phyloP scores from a whole-genome alignment of 495 filamentous ascomycete species.

The Penicillium lividum region DNA sequence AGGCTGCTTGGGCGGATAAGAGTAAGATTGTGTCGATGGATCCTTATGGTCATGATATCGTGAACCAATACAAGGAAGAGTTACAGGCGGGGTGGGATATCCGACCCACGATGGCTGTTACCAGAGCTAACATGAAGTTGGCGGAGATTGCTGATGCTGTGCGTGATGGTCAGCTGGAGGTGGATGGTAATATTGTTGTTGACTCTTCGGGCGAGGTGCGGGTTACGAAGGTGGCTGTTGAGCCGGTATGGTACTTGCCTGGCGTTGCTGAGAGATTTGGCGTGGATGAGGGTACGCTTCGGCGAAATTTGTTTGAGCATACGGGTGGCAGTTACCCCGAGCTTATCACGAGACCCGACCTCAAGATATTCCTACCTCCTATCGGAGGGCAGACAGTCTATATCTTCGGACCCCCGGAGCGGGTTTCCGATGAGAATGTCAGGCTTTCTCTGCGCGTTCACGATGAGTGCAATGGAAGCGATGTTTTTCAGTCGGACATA shows the following conservation, averaged over 20 bases:
- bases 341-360: constrained; percentile 87
- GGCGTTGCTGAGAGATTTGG: constrained; percentile 95
- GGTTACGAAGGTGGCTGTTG: constrained; percentile 95
- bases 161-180: constrained; percentile 70
- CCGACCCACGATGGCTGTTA: constrained; percentile 91
- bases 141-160: constrained; percentile 92
- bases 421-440: constrained; percentile 85
- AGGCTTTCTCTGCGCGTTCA: constrained; percentile 87
- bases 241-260: constrained; percentile 94
- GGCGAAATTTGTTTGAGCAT: constrained; percentile 88
- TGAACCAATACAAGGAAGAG: constrained; percentile 42
- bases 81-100: constrained; percentile 80
- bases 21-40: constrained; percentile 99
- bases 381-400: constrained; percentile 97
- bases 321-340: constrained; percentile 92
- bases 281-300: constrained; percentile 85
- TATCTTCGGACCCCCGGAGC: constrained; percentile 92
- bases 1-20: constrained; percentile 84
- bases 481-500: constrained; percentile 98
- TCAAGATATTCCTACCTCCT: constrained; percentile 94
- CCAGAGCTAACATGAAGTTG: constrained; percentile 94
- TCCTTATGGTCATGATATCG: constrained; percentile 78
- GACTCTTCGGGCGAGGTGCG: constrained; percentile 81
- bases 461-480: constrained; percentile 96
- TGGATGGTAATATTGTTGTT: constrained; percentile 89